Evolutionary conservation across 169 alveolate genomes (phyloP).

Genomic region (Miamiensis avidus): DNA sequence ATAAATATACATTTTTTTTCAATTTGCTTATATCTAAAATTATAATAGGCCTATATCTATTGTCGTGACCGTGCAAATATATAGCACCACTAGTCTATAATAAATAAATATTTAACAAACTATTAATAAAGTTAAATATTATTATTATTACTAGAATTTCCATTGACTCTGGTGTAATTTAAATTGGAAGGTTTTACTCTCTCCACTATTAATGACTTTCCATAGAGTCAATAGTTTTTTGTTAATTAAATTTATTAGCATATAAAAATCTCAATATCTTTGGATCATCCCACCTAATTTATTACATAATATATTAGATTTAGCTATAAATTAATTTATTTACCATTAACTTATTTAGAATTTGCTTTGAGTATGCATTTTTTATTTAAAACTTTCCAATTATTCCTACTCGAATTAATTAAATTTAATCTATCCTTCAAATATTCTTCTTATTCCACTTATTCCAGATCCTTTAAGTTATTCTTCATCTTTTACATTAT

Average conservation of each 20-base stretch:
- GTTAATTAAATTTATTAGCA: conserved; percentile 18
- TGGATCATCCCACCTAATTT: conserved; percentile 4
- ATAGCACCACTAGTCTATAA: conserved; percentile 2
- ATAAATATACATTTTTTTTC: neutral
- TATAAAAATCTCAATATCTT: conserved; percentile 19
- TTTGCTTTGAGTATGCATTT: neutral
- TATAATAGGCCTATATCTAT: conserved; percentile 24
- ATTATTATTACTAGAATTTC: conserved; percentile 11
- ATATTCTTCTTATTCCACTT: conserved; percentile 13
- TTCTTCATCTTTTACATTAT: conserved; percentile 1
- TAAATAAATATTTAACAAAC: neutral
- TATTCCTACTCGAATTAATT: conserved; percentile 1
- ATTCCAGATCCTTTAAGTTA: conserved; percentile 2
- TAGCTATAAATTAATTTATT: too few species aligned
- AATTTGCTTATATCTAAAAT: conserved; percentile 10
- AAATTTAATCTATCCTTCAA: conserved; percentile 23
- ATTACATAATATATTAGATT: too few species aligned
- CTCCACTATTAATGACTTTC: conserved; percentile 15
- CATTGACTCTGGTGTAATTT: neutral
- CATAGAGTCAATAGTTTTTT: conserved; percentile 19
- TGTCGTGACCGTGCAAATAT: conserved; percentile 13
- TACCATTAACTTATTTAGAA: too few species aligned
- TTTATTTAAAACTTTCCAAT: neutral
- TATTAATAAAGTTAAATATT: too few species aligned
- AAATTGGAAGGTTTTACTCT: neutral